Percentiles rank a stretch among this genome's conserved stretches.
Conservation (phyloP, 208 protist genomes). For the Crithidia sp. region DNA sequence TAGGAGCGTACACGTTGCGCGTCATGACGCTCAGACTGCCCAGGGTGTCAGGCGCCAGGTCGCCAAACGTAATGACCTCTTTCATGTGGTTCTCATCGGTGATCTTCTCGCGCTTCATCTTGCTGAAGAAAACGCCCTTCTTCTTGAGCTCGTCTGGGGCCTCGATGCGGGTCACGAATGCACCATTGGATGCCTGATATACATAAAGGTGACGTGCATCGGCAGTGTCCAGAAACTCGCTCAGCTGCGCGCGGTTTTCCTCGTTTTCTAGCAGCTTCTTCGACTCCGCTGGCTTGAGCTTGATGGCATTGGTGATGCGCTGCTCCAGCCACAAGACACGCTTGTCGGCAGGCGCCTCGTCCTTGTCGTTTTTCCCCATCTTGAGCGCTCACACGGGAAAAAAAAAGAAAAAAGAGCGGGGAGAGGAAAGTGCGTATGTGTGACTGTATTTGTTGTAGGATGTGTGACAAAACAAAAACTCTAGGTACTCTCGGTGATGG, state of each 20-base stretch:
- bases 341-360: slow-evolving; percentile 90
- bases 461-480: neutral
- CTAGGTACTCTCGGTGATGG: neutral
- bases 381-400: slow-evolving; percentile 13
- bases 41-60: slow-evolving; percentile 74
- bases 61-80: slow-evolving; percentile 85
- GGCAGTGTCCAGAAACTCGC: slow-evolving; percentile 92
- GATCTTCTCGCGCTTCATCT: slow-evolving; percentile 92
- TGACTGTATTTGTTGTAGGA: too few relatives aligned
- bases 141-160: slow-evolving; percentile 90
- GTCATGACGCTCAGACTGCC: slow-evolving; percentile 79
- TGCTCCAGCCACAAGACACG: slow-evolving; percentile 93
- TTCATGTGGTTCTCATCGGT: slow-evolving; percentile 88
- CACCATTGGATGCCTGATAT: slow-evolving; percentile 77
- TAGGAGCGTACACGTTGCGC: slow-evolving; percentile 87
- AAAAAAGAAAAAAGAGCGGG: slow-evolving; percentile 6
- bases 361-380: slow-evolving; percentile 91
- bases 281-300: slow-evolving; percentile 90
- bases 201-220: slow-evolving; percentile 92
- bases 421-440: too few relatives aligned
- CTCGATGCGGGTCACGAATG: slow-evolving; percentile 85
- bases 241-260: slow-evolving; percentile 90
- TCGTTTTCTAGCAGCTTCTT: slow-evolving; percentile 93
- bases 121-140: slow-evolving; percentile 93
- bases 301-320: slow-evolving; percentile 83